Conservation (phyloP, 208 protist genomes). For the Trypanosoma boissoni region DNA sequence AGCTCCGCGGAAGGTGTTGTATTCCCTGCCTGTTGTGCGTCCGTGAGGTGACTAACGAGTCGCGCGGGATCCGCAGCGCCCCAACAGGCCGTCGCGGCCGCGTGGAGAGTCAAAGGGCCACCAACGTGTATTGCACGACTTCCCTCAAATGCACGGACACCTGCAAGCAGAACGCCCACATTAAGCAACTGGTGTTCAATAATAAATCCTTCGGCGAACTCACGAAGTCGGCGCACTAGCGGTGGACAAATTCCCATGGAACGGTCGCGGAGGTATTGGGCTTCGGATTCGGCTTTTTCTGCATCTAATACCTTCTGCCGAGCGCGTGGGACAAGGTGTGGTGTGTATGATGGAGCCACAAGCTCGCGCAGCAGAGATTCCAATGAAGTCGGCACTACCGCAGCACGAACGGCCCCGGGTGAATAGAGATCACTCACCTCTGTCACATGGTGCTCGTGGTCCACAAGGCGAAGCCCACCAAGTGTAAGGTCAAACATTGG, state of each 20-base stretch:
- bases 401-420: constrained; percentile 20
- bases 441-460: constrained; percentile 54
- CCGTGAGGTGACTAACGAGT: no score
- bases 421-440: constrained; percentile 57
- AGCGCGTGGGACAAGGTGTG: constrained; percentile 53
- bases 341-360: constrained; percentile 60
- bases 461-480: constrained; percentile 79
- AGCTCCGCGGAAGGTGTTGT: not conserved
- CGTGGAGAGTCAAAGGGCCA: constrained; percentile 1
- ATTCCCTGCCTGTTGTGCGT: not conserved
- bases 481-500: constrained; percentile 79
- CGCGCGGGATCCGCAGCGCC: no score
- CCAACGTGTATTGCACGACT: not conserved
- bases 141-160: constrained; percentile 1
- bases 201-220: constrained; percentile 72
- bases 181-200: constrained; percentile 54
- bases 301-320: constrained; percentile 25
- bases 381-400: constrained; percentile 29
- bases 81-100: constrained; percentile 6
- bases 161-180: constrained; percentile 45
- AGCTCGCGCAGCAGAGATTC: constrained; percentile 58
- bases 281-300: constrained; percentile 27
- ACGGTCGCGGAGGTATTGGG: constrained; percentile 23
- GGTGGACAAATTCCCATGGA: constrained; percentile 40
- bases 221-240: constrained; percentile 51